These are phyloP conservation scores for Papiliotrema laurentii DNA, from an alignment of 1,284 basidiomycete genomes.

Conservation along the genomic window DNA sequence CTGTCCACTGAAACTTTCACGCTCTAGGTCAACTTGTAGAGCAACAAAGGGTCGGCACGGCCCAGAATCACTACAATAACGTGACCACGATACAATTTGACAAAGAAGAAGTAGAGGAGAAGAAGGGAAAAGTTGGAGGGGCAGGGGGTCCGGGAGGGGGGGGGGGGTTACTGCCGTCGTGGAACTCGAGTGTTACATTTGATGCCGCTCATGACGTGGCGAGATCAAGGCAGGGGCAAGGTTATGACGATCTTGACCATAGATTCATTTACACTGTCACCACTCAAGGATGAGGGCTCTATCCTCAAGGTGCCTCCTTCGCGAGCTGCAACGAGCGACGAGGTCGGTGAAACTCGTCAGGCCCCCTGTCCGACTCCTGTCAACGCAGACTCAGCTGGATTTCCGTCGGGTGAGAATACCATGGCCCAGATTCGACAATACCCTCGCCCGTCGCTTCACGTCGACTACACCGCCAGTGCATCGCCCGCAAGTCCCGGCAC, in stretches of 20 bases:
- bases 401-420: too few species aligned
- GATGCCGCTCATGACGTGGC: neutral
- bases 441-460: neutral
- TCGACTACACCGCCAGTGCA: neutral
- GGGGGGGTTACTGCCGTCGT: neutral
- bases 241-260: too few species aligned
- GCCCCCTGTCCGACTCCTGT: too few species aligned
- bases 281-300: too few species aligned
- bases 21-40: slow-evolving; percentile 34
- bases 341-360: too few species aligned
- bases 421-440: too few species aligned
- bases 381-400: too few species aligned
- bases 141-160: neutral
- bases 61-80: slow-evolving; percentile 24
- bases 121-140: neutral
- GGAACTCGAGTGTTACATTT: neutral
- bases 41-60: slow-evolving; percentile 13
- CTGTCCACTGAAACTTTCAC: slow-evolving; percentile 7
- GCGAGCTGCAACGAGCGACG: too few species aligned
- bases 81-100: slow-evolving; percentile 32
- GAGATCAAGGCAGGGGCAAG: too few species aligned
- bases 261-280: too few species aligned
- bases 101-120: slow-evolving; percentile 15
- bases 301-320: too few species aligned
- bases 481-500: neutral